A percentile compares a stretch with the other conserved stretches of the same genome.
These are phyloP conservation scores for Cercis canadensis DNA, from an alignment of 306 rosid species.

Conservation along the genomic window DNA sequence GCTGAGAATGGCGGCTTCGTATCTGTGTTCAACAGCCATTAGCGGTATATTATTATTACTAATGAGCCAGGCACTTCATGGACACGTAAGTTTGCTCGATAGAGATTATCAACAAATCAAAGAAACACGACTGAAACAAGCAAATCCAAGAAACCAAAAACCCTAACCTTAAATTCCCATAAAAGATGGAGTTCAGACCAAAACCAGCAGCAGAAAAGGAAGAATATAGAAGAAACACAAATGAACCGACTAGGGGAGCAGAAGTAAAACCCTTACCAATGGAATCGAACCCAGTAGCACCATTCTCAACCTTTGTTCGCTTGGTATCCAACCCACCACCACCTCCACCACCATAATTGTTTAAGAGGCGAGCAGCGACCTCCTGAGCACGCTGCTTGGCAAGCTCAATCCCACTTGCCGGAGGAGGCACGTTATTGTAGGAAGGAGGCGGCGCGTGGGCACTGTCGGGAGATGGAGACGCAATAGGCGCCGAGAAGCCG, in stretches of 20 bases:
- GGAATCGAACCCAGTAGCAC: slow-evolving; percentile 72
- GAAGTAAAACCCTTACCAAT: slow-evolving; percentile 60
- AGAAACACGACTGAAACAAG: not conserved
- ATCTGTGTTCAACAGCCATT: slow-evolving; percentile 50
- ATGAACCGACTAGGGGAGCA: slow-evolving; percentile 30
- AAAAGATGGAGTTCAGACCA: not conserved
- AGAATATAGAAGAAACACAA: not conserved
- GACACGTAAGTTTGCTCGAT: too few species aligned
- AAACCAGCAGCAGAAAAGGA: not conserved
- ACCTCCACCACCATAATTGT: slow-evolving; percentile 44
- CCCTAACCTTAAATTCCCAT: not conserved
- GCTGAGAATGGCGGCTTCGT: slow-evolving; percentile 54
- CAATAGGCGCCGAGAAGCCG: slow-evolving; percentile 73
- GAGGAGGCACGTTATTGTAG: slow-evolving; percentile 74
- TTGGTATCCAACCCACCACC: slow-evolving; percentile 59
- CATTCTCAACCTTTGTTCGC: slow-evolving; percentile 85
- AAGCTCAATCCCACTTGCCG: slow-evolving; percentile 70
- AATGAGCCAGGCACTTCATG: too few species aligned
- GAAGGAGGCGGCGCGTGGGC: slow-evolving; percentile 46
- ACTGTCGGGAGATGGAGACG: slow-evolving; percentile 56
- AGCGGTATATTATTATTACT: not conserved
- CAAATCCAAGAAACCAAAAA: not conserved
- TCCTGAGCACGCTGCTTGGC: slow-evolving; percentile 97
- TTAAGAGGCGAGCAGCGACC: slow-evolving; percentile 86
- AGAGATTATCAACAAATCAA: not conserved